phyloP scores from a whole-genome alignment of 306 rosid genomes.

The Vicia faba region DNA sequence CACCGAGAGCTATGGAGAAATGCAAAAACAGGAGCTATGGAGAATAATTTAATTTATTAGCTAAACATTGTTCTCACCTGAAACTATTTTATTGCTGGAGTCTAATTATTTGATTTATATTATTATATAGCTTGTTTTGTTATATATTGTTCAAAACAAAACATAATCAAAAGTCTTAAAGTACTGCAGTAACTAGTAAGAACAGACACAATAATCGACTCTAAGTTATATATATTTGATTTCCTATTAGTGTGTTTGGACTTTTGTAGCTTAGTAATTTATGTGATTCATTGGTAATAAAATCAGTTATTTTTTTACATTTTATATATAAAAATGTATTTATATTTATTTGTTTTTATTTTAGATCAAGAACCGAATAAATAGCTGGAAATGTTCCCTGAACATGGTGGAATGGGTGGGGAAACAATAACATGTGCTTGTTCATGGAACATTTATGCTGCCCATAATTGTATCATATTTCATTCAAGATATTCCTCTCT shows the following conservation, averaged over 20 bases:
- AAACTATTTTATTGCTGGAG: too few relatives aligned
- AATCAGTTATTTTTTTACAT: neutral
- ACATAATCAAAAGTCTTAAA: constrained; percentile 37
- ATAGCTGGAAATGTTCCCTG: constrained; percentile 48
- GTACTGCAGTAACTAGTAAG: constrained; percentile 33
- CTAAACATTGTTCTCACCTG: too few relatives aligned
- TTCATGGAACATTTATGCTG: constrained; percentile 60
- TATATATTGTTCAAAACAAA: constrained; percentile 31
- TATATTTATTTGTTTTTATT: neutral
- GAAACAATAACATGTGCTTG: constrained; percentile 82
- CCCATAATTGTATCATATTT: constrained; percentile 42
- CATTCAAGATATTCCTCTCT: constrained; percentile 41
- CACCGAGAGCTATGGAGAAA: constrained; percentile 89
- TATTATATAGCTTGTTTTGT: constrained; percentile 43
- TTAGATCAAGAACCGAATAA: constrained; percentile 34
- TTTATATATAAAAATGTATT: neutral
- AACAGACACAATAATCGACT: constrained; percentile 48
- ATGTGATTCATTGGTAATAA: constrained; percentile 31
- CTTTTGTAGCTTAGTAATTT: constrained; percentile 38
- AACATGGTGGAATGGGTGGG: constrained; percentile 48
- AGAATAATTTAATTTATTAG: too few relatives aligned
- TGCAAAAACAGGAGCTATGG: constrained; percentile 81
- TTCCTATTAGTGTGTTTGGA: constrained; percentile 33
- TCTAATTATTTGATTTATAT: too few relatives aligned
- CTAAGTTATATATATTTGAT: constrained; percentile 40